Percentiles rank a stretch among this genome's conserved stretches.
Evolutionary conservation across 805 yeast genomes (phyloP).

Genomic region (Starmerella floricola): DNA sequence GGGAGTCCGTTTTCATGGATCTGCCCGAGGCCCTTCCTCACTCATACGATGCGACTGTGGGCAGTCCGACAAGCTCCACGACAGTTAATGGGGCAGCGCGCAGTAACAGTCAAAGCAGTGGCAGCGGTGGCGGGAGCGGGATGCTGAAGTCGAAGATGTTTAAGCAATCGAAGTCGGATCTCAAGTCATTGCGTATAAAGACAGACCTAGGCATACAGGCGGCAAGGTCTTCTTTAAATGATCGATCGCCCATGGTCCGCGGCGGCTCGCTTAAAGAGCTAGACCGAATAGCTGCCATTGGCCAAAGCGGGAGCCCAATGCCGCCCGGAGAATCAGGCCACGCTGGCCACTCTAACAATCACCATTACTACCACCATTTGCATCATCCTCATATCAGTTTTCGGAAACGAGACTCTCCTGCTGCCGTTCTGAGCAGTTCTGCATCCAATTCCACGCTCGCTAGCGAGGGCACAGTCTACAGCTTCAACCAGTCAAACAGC

Average conservation of each 20-base stretch:
- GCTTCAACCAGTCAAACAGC: conserved; percentile 26
- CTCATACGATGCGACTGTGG: neutral
- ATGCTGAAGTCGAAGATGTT: conserved; percentile 28
- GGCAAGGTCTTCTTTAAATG: conserved; percentile 22
- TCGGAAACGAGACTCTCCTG: conserved; percentile 31
- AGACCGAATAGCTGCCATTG: conserved; percentile 31
- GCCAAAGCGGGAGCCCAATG: conserved; percentile 17
- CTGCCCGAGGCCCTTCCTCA: conserved; percentile 13
- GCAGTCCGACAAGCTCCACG: neutral
- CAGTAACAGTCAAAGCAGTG: neutral
- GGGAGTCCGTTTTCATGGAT: conserved; percentile 15
- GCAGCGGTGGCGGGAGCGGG: conserved; percentile 4
- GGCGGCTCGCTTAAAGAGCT: conserved; percentile 28
- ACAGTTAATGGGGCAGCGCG: conserved; percentile 13
- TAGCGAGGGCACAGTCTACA: conserved; percentile 33
- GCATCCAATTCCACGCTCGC: conserved; percentile 34
- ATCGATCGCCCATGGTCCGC: conserved; percentile 27
- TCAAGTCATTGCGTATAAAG: conserved; percentile 20
- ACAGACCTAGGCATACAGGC: conserved; percentile 24
- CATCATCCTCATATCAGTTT: conserved; percentile 27
- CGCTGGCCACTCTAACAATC: conserved; percentile 10
- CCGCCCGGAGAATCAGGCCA: conserved; percentile 10
- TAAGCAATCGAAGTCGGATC: conserved; percentile 26
- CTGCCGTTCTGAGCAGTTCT: conserved; percentile 32
- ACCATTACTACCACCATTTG: conserved; percentile 27